Evolutionary conservation across 495 filamentous ascomycete genomes (phyloP), one percentile per base, ranked within the genome.

Genomic region (Penicillium fimorum): DNA sequence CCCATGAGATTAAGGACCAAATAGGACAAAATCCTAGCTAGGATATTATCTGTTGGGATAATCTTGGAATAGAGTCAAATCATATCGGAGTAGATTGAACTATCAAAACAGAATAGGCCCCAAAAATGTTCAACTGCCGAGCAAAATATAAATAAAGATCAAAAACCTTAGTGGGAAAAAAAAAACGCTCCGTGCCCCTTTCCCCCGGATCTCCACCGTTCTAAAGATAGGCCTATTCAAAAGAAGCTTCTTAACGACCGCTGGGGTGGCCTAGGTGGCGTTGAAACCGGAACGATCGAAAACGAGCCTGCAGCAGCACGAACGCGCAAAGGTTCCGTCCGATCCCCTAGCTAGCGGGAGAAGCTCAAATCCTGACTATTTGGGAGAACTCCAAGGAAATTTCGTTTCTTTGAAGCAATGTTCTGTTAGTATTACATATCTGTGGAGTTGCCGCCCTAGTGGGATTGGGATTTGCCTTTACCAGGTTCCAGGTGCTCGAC

Each of bases 251-350:
- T 62, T 58, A 37, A 47, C 48, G 13, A 50, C 15, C 7, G 18
- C 56, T 56, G 61, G 56, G 66, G 60, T 62, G 58, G 57, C 24
- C 54, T 63, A 52, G 64, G 59, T 64, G 64, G 59, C 52, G 64
- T 64, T 64, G 60, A 61, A 64, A 61, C 59, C 57, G 46, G 64
- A 17, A 63, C 33, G 38, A 59, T 64, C 38, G 37, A 55, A 52
- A 64, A 53, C 45, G 30, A 29, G 55, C 41, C 62, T 44, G 58
- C 55, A 62, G 56, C n/a, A 53, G 42, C 58, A 58, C 65, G 59
- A 67, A 65, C 65, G 55, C 57, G 40, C 47, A 57, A 61, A 56
- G 42, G 53, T 56, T 50, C 33, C 30, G 40, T 40, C 47, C 33
- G 45, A 33, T 15, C 41, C 47, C 25, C 43, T 45, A 35, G 7